A percentile compares a stretch with the other conserved stretches of the same genome.
These are phyloP conservation scores for Suillus cothurnatus DNA, from an alignment of 768 basidiomycete genomes.

Conservation along the genomic window DNA sequence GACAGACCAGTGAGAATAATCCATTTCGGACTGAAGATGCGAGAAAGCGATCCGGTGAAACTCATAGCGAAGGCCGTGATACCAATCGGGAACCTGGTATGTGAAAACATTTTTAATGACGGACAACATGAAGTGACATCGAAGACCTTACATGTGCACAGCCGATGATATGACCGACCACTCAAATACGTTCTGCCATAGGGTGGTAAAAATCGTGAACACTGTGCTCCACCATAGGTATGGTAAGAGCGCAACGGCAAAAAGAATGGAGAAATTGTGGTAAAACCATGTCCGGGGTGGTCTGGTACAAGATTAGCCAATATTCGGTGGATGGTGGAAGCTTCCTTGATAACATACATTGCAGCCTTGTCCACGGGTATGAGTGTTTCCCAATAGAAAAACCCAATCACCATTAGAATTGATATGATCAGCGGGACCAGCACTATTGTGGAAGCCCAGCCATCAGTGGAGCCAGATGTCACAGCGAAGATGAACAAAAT, in stretches of 20 bases:
- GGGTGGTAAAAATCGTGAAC: constrained; percentile 36
- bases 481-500: constrained; percentile 43
- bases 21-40: constrained; percentile 43
- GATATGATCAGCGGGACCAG: constrained; percentile 50
- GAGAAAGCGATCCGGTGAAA: constrained; percentile 42
- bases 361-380: constrained; percentile 44
- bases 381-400: constrained; percentile 53
- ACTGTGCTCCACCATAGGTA: constrained; percentile 45
- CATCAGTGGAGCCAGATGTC: constrained; percentile 48
- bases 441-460: constrained; percentile 50
- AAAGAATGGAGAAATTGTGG: constrained; percentile 42
- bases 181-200: constrained; percentile 44
- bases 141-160: constrained; percentile 38
- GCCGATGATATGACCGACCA: constrained; percentile 44
- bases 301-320: constrained; percentile 19
- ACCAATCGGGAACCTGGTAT: constrained; percentile 44
- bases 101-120: constrained; percentile 1
- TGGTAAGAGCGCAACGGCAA: constrained; percentile 39
- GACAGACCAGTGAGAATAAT: constrained; percentile 45
- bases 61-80: constrained; percentile 38
- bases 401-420: constrained; percentile 38
- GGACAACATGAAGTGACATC: constrained; percentile 8
- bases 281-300: constrained; percentile 47
- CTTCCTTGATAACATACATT: constrained; percentile 33
- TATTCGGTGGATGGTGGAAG: not conserved